Percentiles rank a stretch among this genome's conserved stretches.
phyloP scores from a whole-genome alignment of 2,329 filamentous ascomycete genomes.

The Pseudocercospora pini-densiflorae region DNA sequence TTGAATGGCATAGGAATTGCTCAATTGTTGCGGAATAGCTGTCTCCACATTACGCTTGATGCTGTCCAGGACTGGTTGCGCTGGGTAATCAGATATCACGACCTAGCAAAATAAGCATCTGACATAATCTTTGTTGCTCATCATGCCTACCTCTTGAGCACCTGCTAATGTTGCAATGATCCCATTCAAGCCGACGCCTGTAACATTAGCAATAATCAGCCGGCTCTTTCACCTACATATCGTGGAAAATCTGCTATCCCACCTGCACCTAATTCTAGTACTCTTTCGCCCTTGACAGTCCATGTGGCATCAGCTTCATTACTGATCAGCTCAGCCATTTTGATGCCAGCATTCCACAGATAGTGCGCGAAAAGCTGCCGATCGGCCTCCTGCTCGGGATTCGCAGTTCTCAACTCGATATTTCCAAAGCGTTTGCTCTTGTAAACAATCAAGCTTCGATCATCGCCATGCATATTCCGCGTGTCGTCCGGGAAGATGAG shows the following conservation, averaged over 20 bases:
- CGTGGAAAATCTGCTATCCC: constrained; percentile 50
- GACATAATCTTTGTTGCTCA: neutral
- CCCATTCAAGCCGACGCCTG: constrained; percentile 53
- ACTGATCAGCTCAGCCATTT: constrained; percentile 51
- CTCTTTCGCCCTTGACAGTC: constrained; percentile 56
- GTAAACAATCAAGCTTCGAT: constrained; percentile 63
- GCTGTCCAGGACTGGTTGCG: constrained; percentile 62
- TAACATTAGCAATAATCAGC: constrained; percentile 23
- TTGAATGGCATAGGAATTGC: constrained; percentile 51
- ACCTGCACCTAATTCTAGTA: constrained; percentile 71
- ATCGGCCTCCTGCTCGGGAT: constrained; percentile 58
- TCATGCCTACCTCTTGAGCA: constrained; percentile 45
- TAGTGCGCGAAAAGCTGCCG: constrained; percentile 71
- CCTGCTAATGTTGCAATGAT: constrained; percentile 52
- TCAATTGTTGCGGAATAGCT: constrained; percentile 52
- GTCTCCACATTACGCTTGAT: constrained; percentile 61
- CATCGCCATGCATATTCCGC: constrained; percentile 68
- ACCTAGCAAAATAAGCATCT: constrained; percentile 45
- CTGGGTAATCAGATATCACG: constrained; percentile 70
- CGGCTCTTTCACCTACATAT: constrained; percentile 26
- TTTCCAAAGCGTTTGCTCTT: constrained; percentile 41
- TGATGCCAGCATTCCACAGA: constrained; percentile 68
- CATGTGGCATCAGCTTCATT: constrained; percentile 44
- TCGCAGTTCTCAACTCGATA: constrained; percentile 48
- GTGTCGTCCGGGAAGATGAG: constrained; percentile 72